Conservation (phyloP, 1,284 basidiomycete genomes). For the Porodaedalea pini region DNA sequence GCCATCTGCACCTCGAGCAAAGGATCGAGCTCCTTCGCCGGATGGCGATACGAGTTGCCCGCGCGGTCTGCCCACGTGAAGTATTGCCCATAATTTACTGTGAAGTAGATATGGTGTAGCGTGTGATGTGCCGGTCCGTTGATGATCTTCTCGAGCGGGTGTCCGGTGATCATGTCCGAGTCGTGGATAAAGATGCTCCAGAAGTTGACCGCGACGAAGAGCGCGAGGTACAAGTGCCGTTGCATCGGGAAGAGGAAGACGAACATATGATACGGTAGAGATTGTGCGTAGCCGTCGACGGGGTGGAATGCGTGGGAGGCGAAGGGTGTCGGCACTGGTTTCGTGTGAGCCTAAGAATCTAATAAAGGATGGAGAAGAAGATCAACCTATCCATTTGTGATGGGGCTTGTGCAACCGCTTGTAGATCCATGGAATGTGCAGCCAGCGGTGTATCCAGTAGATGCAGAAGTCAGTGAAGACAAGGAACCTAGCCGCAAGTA, state of each 20-base stretch:
- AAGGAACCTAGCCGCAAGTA: slow-evolving; percentile 56
- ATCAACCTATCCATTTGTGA: slow-evolving; percentile 97
- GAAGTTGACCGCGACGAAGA: slow-evolving; percentile 88
- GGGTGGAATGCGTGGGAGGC: slow-evolving; percentile 98
- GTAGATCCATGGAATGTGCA: slow-evolving; percentile 87
- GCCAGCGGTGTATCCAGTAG: slow-evolving; percentile 92
- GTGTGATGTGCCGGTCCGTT: slow-evolving; percentile 99
- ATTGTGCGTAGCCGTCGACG: slow-evolving; percentile 91
- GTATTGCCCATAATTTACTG: slow-evolving; percentile 96
- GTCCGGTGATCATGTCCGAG: slow-evolving; percentile 98
- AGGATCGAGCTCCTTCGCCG: slow-evolving; percentile 82
- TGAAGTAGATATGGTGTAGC: slow-evolving; percentile 94
- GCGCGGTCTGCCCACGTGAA: slow-evolving; percentile 93
- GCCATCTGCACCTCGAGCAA: slow-evolving; percentile 58
- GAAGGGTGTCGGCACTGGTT: slow-evolving; percentile 91
- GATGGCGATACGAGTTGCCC: slow-evolving; percentile 85
- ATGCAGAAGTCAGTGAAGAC: slow-evolving; percentile 90
- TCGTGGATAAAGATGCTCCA: slow-evolving; percentile 98
- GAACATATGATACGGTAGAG: slow-evolving; percentile 93
- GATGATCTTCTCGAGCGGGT: slow-evolving; percentile 85
- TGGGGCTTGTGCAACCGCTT: slow-evolving; percentile 94
- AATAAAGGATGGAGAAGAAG: slow-evolving; percentile 31
- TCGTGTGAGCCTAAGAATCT: slow-evolving; percentile 9
- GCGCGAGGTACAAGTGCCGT: slow-evolving; percentile 71
- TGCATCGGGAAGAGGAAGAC: slow-evolving; percentile 91